Evolutionary conservation across 352 stramenopile species (phyloP).

Genomic region (Peronospora destructor): DNA sequence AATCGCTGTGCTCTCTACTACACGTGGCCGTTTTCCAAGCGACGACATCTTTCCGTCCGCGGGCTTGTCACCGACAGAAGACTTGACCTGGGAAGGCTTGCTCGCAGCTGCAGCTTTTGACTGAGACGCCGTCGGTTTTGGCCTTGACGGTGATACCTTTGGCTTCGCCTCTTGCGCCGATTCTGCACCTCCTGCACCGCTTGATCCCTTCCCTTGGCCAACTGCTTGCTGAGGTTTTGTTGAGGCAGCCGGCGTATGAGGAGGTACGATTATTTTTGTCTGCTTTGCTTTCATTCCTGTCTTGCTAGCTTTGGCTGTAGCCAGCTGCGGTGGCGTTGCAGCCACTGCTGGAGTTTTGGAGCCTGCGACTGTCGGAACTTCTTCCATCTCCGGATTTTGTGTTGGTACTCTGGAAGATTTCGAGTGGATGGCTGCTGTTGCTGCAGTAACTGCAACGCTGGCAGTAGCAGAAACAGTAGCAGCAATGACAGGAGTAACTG

Average conservation of each 20-base stretch:
- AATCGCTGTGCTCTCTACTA: slow-evolving; percentile 28
- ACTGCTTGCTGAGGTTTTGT: slow-evolving; percentile 22
- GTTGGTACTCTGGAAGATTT: slow-evolving; percentile 8
- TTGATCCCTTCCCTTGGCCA: slow-evolving; percentile 13
- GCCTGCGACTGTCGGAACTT: slow-evolving; percentile 2
- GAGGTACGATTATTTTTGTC: slow-evolving; percentile 5
- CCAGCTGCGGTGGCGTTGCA: slow-evolving; percentile 1
- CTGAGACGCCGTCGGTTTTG: slow-evolving; percentile 1
- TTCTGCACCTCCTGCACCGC: not conserved
- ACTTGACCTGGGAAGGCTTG: slow-evolving; percentile 6
- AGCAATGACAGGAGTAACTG: not conserved
- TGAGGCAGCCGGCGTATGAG: slow-evolving; percentile 1
- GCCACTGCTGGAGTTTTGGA: not conserved
- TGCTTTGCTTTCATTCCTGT: slow-evolving; percentile 9
- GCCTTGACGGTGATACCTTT: slow-evolving; percentile 7
- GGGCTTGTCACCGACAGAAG: not conserved
- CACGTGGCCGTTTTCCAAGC: slow-evolving; percentile 32
- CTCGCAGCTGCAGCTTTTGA: slow-evolving; percentile 7
- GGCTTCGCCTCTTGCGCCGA: slow-evolving; percentile 12
- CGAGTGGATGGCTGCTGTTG: not conserved
- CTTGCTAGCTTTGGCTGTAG: slow-evolving; percentile 4
- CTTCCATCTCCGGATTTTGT: slow-evolving; percentile 34
- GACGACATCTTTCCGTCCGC: not conserved
- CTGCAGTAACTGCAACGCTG: not conserved
- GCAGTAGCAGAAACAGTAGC: not conserved